Conservation (phyloP, 257 asterid genomes). For the Solanum ossicruentum region DNA sequence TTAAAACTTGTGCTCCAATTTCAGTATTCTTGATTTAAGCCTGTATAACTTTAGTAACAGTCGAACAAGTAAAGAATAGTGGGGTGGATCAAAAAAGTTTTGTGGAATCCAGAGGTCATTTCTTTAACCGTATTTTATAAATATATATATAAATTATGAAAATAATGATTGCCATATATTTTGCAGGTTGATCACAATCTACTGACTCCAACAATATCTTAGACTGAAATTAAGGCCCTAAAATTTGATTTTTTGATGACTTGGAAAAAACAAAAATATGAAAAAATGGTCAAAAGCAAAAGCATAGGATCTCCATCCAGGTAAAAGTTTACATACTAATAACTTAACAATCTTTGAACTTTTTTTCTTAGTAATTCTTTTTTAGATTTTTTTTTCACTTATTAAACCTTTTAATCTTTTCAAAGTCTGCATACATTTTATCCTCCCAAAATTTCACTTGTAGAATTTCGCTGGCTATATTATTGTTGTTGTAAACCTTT, state of each 20-base stretch:
- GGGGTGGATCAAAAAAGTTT: neutral
- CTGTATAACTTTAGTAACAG: neutral
- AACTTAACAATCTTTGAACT: neutral
- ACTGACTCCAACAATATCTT: neutral
- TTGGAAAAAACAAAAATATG: neutral
- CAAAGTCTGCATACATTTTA: too few species aligned
- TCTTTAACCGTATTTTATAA: too few species aligned
- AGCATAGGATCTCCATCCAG: constrained; percentile 16
- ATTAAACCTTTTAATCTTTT: neutral
- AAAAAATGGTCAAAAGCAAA: constrained; percentile 30
- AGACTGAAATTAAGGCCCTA: neutral
- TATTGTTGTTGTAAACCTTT: neutral
- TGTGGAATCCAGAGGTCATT: too few species aligned
- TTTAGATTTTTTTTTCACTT: neutral
- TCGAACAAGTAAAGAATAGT: neutral
- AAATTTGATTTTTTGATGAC: neutral
- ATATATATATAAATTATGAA: too few species aligned
- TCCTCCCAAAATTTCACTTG: too few species aligned
- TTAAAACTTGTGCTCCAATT: too few species aligned
- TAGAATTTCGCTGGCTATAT: too few species aligned
- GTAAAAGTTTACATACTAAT: constrained; percentile 5
- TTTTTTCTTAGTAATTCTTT: neutral
- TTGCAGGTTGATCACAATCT: neutral
- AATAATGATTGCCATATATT: neutral
- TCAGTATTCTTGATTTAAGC: too few species aligned